Base-by-base conservation (phyloP, 2,329 filamentous ascomycete genomes). In the Helotiales sp. region DNA sequence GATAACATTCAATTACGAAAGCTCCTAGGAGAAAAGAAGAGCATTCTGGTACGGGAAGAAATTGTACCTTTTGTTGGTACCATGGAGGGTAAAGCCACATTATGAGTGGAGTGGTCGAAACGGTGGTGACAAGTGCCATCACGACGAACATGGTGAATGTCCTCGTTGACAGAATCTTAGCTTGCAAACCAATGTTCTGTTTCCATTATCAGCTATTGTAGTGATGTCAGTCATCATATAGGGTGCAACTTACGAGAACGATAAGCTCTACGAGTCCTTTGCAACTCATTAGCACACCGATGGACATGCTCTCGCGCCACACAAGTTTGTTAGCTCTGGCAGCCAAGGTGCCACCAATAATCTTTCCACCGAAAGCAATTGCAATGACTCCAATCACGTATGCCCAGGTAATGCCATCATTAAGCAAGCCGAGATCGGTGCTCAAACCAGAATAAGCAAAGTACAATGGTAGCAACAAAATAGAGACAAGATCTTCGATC, bases 121-220 rank as follows among this genome's bases (percentile, higher is more conserved):
- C 91, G 0, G 92, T 96, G 0, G 91, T 96, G 30, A 96, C 79
- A 2, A 96, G 78, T 8, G 92, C 92, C 92, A 96, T 96, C 68
- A 96, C 89, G 22, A 96, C 91, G 66, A 96, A 96, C 54, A 96
- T 96, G 52, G 92, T 96, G 68, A 96, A 96, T 0, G 91, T 96
- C 15, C 89, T 80, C 0, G 81, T 81, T 58, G 89, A 93, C 17
- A 96, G 78, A 60, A 96, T 96, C 33, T 84, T 85, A 19, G 92
- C 91, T 76, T 93, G 87, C 2, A 93, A 79, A 44, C 92, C 91
- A 66, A 98, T 91, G 68, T 90, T 89, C 81, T 86, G 10, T 36
- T 54, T 0, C 22, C 49, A 62, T 46, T 58, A 50, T 22, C 33
- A 47, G n/a, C 27, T 9, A 30, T 56, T 36, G 17, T 10, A 17